Evolutionary conservation across 805 yeast genomes (phyloP), one percentile per base, ranked within the genome.

Genomic region (Yamadazyma nakazawae): DNA sequence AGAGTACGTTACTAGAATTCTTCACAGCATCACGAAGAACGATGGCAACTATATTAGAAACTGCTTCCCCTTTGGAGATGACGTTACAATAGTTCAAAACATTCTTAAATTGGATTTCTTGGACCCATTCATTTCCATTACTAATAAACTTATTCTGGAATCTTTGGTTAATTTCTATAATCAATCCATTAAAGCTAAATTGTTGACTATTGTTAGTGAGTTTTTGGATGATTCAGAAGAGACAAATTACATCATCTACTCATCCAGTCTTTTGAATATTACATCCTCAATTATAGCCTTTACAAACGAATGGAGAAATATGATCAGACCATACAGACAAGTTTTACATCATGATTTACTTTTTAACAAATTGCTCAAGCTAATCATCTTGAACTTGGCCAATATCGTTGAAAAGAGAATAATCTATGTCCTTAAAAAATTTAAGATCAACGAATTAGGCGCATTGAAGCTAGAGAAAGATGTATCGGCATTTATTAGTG

Each of bases 381-480:
- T 75, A 3, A 69, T 82, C 3, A 83, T 86, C 5, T 65, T 75
- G 2, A 69, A 77, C 37, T 58, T 88, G 21, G 81, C 89, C 1
- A 68, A 68, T 17, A 54, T 77, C 14, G 57, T 89, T 3, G 96
- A 88, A 57, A 75, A 78, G 51, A 82, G 82, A 55, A 68, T 92
- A 25, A 79, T 92, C 81, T 54, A 73, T 3, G 70, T 87, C 39
- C 79, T 84, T 40, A 78, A 80, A 43, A 81, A 79, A 53, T 68
- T 61, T 52, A 62, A 59, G 42, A 80, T 89, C 49, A 90, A 88
- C 59, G 95, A 87, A 55, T 66, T 87, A 35, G 98, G 97, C 1
- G 82, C 95, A 0, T 75, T 89, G 16, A 85, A 83, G 53, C 68
- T 94, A 42, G 98, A 94, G 53, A 80, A 87, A 49, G 96, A 91